phyloP scores from a whole-genome alignment of 116 monocot genomes.

The Posidonia oceanica region DNA sequence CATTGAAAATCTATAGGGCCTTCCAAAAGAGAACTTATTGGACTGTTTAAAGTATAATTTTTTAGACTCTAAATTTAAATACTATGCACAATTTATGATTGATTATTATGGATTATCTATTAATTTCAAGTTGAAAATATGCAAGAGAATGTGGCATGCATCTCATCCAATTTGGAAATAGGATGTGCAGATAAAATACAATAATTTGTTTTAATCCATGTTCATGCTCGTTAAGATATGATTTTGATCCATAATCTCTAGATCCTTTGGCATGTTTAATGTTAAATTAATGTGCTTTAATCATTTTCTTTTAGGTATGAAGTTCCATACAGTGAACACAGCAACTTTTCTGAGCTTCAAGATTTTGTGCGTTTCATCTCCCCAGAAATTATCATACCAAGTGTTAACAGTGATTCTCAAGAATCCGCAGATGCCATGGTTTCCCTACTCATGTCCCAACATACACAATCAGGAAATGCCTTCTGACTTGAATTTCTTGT shows the following conservation, averaged over 20 bases:
- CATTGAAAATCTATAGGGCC: too few relatives aligned
- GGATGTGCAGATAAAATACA: too few relatives aligned
- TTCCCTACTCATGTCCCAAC: constrained; percentile 32
- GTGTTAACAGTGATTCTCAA: constrained; percentile 78
- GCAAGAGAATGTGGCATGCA: too few relatives aligned
- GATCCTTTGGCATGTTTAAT: neutral
- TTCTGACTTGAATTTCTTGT: neutral
- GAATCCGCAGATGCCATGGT: constrained; percentile 65
- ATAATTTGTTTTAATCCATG: too few relatives aligned
- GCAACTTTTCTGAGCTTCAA: constrained; percentile 78
- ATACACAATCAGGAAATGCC: neutral
- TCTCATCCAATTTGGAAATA: too few relatives aligned
- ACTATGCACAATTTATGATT: too few relatives aligned
- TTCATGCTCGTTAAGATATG: neutral
- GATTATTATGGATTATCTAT: too few relatives aligned
- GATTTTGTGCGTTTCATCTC: constrained; percentile 78
- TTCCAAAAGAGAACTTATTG: too few relatives aligned
- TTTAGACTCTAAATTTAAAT: too few relatives aligned
- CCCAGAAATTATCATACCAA: constrained; percentile 78
- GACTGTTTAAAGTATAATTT: too few relatives aligned
- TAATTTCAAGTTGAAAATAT: too few relatives aligned
- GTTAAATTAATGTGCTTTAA: neutral
- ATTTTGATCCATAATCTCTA: neutral
- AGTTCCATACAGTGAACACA: constrained; percentile 97
- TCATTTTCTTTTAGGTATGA: constrained; percentile 53